These are phyloP conservation scores for Schwanniomyces polymorphus DNA, from an alignment of 805 yeast species.

Conservation along the genomic window DNA sequence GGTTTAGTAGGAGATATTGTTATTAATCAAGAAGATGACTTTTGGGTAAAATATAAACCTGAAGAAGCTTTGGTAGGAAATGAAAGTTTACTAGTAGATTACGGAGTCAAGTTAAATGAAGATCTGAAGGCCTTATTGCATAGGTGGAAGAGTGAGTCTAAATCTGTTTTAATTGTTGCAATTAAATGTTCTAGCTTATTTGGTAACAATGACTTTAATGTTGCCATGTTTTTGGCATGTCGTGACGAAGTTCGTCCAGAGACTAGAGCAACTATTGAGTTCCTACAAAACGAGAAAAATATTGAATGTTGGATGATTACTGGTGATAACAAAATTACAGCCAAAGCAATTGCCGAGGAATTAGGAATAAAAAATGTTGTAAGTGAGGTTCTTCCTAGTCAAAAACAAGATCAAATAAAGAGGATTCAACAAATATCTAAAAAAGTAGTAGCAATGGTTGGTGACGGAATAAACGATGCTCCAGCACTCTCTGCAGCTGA, in stretches of 20 bases:
- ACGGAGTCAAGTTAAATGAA: slow-evolving; percentile 36
- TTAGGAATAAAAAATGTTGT: slow-evolving; percentile 61
- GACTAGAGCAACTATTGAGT: slow-evolving; percentile 48
- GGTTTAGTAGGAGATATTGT: slow-evolving; percentile 53
- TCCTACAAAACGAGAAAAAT: slow-evolving; percentile 35
- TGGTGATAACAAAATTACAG: slow-evolving; percentile 71
- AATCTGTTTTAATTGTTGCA: slow-evolving; percentile 62
- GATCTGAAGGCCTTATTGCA: slow-evolving; percentile 34
- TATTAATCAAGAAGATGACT: slow-evolving; percentile 8
- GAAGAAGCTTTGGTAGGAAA: slow-evolving; percentile 54
- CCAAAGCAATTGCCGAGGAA: slow-evolving; percentile 63
- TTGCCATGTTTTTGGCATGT: slow-evolving; percentile 53
- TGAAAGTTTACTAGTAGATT: slow-evolving; percentile 55
- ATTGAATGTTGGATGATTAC: slow-evolving; percentile 74
- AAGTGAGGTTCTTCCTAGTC: slow-evolving; percentile 73
- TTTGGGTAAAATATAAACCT: slow-evolving; percentile 35
- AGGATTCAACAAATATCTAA: slow-evolving; percentile 46
- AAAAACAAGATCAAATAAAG: slow-evolving; percentile 60
- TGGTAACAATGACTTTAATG: slow-evolving; percentile 29
- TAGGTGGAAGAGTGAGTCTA: slow-evolving; percentile 62
- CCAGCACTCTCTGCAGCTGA: slow-evolving; percentile 77
- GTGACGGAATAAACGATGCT: slow-evolving; percentile 96
- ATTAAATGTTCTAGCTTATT: slow-evolving; percentile 28
- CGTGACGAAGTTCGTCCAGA: slow-evolving; percentile 64
- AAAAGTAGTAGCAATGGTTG: slow-evolving; percentile 77